Base-by-base conservation (phyloP, 331 rosid species). In the Cydonia oblonga region DNA sequence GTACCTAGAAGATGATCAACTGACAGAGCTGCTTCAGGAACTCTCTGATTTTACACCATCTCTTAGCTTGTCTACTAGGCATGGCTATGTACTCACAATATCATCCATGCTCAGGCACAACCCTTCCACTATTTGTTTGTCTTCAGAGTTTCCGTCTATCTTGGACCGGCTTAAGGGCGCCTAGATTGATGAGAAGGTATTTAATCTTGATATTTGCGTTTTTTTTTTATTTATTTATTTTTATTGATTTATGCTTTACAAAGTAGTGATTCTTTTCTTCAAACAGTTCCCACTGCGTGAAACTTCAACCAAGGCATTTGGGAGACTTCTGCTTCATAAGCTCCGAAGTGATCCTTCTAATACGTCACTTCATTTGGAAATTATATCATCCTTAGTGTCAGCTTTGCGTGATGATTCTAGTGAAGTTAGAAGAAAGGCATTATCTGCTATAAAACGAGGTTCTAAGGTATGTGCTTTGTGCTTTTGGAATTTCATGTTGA, bases 391-490 rank as follows among this genome's bases (percentile, higher is more conserved):
- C 80, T 72, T 95, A 22, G 92, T 83, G 72, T 84, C 88, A 64
- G 88, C 97, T 59, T 79, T 96, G 68, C 90, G 6, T 20, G 90
- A 95, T 72, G 99, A 91, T 66, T 95, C 99, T 66, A 91, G 96
- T 81, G 99, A 95, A 95, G 97, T 95, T 57, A 84, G 99, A 81
- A 87, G 99, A 81, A 88, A 92, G 80, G 96, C 91, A 33, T 76
- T 95, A 72, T 88, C 99, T 75, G 85, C 89, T 79, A 68, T 91
- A 64, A 95, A 95, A 82, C 84, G 92, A 63, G 93, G 80, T 76
- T 86, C 99, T 66, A 95, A 89, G 86, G 99, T 87, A 83, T 51
- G 89, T 53, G 22, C 44, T 65, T 62, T 64, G 6, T 63, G 63
- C 60, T 68, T 64, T 61, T 13, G 16, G 53, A 51, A 24, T 75